phyloP scores from a whole-genome alignment of 208 protist species.

The Trypanosoma cruzi region DNA sequence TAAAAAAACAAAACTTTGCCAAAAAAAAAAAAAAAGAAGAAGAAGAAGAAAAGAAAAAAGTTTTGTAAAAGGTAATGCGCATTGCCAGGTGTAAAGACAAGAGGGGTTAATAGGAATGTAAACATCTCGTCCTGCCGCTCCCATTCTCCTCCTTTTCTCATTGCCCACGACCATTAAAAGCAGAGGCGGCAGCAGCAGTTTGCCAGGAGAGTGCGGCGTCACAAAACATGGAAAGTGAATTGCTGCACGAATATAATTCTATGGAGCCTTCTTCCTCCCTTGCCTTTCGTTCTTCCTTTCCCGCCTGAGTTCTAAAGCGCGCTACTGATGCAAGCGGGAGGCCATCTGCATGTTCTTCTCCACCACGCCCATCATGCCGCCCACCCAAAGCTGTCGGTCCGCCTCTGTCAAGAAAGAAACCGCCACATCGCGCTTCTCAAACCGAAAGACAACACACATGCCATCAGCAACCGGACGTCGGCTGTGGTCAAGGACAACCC shows the following conservation, averaged over 20 bases:
- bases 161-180: neutral
- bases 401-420: conserved; percentile 65
- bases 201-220: neutral
- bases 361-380: conserved; percentile 72
- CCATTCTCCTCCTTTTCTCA: neutral
- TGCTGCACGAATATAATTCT: neutral
- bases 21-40: neutral
- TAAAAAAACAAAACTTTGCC: neutral
- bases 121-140: neutral
- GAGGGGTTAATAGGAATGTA: neutral
- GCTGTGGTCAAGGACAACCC: conserved; percentile 42
- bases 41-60: neutral
- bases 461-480: conserved; percentile 32
- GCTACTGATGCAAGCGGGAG: neutral
- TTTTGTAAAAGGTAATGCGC: neutral
- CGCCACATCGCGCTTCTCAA: conserved; percentile 46
- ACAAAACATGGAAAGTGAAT: neutral
- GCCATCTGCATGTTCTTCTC: conserved; percentile 53
- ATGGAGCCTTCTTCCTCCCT: neutral
- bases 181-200: neutral
- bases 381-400: conserved; percentile 64
- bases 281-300: neutral
- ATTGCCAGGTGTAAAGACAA: neutral
- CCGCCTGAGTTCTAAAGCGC: neutral
- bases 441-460: conserved; percentile 66